Base-by-base conservation (phyloP, 257 asterid species). In the Pogostemon cablin region DNA sequence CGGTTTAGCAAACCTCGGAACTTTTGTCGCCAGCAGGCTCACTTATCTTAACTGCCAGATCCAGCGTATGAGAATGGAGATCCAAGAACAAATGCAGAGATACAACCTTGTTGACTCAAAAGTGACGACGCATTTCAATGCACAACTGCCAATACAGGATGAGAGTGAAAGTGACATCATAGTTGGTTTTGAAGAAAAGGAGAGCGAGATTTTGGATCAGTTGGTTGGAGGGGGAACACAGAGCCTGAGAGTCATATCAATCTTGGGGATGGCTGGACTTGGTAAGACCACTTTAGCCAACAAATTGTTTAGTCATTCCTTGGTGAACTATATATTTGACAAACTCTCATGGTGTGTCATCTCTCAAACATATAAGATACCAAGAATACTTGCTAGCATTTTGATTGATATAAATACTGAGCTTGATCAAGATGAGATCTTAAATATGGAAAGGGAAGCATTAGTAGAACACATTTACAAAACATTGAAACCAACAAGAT, bases 261-360 rank as follows among this genome's bases (percentile, higher is more conserved):
- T 56, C 62, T 25, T 9, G 32, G 62, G 62, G 41, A 56, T 32
- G 62, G 15, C 62, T 0, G 62, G 62, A 32, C 41, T 56, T 9
- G 42, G 42, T 56, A 56, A 56, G 62, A 25, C 62, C 3, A 56
- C 62, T 2, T 3, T 56, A 7, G 42, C 40, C 4, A 52, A 66
- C 15, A 72, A 68, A 38, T 25, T 82, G 41, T 79, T 44, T 54
- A 62, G 53, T 48, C 52, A 77, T 53, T 32, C 55, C 17, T 50
- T 3, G 6, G 42, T 78, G 25, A 53, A 11, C 9, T 9, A 65
- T 37, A 46, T 42, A 44, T 78, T 81, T 44, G 47, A 79, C 60
- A 69, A 48, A 3, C 58, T 60, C 46, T 25, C 63, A 3, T 72
- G 70, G 64, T 72, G 78, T 49, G 66, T 50, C 35, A 72, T 78